phyloP scores from a whole-genome alignment of 176 grass and related monocot species.

The Aegilops umbellulata region DNA sequence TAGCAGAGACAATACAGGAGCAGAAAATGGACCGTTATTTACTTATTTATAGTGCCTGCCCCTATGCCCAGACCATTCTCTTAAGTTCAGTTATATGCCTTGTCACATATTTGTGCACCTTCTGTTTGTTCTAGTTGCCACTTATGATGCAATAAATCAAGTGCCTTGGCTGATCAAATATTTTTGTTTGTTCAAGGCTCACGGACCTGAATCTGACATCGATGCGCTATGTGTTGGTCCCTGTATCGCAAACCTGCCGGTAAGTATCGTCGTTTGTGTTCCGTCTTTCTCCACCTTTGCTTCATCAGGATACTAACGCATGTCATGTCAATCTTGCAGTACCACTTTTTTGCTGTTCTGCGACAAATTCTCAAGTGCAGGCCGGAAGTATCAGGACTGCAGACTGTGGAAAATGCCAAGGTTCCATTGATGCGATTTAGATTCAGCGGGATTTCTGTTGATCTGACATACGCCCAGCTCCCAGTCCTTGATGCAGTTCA shows the following conservation, averaged over 20 bases:
- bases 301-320: background rate
- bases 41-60: background rate
- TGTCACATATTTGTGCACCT: background rate
- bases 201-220: constrained; percentile 76
- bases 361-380: constrained; percentile 48
- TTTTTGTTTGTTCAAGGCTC: constrained; percentile 41
- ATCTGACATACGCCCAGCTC: constrained; percentile 58
- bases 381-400: constrained; percentile 53
- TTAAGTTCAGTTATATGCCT: background rate
- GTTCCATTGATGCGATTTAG: constrained; percentile 72
- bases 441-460: constrained; percentile 56
- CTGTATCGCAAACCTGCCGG: constrained; percentile 47
- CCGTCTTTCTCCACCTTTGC: background rate
- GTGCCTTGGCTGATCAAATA: background rate
- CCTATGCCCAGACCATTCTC: background rate
- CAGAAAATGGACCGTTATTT: background rate
- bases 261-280: constrained; percentile 10
- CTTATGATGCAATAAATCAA: background rate
- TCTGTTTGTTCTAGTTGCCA: background rate
- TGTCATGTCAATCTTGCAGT: constrained; percentile 25
- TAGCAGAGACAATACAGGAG: background rate
- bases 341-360: constrained; percentile 70
- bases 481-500: constrained; percentile 50
- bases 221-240: constrained; percentile 66
- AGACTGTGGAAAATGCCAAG: constrained; percentile 54